Percentiles rank a stretch among this genome's conserved stretches.
Conservation (phyloP, 805 yeast species). For the Nakazawaea populi region DNA sequence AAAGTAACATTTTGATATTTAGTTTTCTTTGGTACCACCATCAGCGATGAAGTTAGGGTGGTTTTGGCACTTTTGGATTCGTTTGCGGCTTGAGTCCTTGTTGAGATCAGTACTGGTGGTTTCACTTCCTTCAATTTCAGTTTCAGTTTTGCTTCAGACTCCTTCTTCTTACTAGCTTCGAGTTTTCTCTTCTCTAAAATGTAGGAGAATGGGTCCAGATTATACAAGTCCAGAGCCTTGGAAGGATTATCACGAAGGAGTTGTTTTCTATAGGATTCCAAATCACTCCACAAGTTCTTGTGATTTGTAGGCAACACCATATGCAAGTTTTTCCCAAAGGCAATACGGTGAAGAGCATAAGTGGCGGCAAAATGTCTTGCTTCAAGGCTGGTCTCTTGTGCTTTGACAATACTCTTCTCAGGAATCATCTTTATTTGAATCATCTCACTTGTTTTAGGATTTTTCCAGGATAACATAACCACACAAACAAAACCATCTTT, state of each 20-base stretch:
- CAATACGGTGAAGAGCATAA: constrained; percentile 72
- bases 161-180: constrained; percentile 38
- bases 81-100: constrained; percentile 18
- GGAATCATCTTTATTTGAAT: constrained; percentile 54
- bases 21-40: constrained; percentile 6
- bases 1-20: constrained; percentile 19
- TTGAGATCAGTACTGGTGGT: constrained; percentile 35
- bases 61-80: constrained; percentile 6
- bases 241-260: constrained; percentile 38
- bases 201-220: constrained; percentile 72
- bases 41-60: background rate
- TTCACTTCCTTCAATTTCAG: constrained; percentile 46
- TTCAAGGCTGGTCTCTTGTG: constrained; percentile 79
- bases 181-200: constrained; percentile 50
- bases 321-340: constrained; percentile 75
- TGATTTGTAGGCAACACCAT: constrained; percentile 85
- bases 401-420: constrained; percentile 41
- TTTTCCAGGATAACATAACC: constrained; percentile 61
- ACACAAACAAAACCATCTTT: constrained; percentile 56
- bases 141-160: constrained; percentile 36
- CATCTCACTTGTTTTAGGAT: constrained; percentile 74
- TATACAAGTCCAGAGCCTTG: constrained; percentile 48
- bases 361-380: constrained; percentile 92
- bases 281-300: constrained; percentile 67
- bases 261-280: constrained; percentile 55